A percentile compares a stretch with the other conserved stretches of the same genome.
Conservation (phyloP, 1,284 basidiomycete species). For the Puccinia sorghi region DNA sequence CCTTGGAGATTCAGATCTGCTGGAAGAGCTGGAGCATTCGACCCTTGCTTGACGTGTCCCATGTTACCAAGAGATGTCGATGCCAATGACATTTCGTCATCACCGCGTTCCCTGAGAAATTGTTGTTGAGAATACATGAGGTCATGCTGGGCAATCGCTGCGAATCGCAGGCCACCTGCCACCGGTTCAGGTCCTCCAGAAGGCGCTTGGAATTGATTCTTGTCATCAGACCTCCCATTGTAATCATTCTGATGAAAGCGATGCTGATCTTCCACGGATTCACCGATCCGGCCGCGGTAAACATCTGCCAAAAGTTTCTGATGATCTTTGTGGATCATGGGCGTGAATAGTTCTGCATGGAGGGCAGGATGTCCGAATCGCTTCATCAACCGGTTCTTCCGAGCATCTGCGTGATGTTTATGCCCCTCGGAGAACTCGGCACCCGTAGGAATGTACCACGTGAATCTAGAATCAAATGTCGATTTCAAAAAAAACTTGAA, state of each 20-base stretch:
- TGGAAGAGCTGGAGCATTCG: neutral
- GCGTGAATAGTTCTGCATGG: slow-evolving; percentile 76
- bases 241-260: neutral
- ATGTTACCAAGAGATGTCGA: slow-evolving; percentile 40
- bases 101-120: slow-evolving; percentile 56
- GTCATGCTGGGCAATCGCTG: slow-evolving; percentile 59
- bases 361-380: slow-evolving; percentile 84
- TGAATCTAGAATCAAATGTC: slow-evolving; percentile 71
- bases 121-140: slow-evolving; percentile 54
- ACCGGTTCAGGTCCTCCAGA: slow-evolving; percentile 69
- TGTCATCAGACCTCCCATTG: slow-evolving; percentile 72
- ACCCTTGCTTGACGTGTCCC: neutral
- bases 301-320: slow-evolving; percentile 69
- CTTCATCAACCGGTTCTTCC: slow-evolving; percentile 71
- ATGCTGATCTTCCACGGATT: slow-evolving; percentile 55
- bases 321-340: slow-evolving; percentile 82
- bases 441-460: slow-evolving; percentile 69
- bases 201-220: slow-evolving; percentile 67
- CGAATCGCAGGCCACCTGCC: slow-evolving; percentile 59
- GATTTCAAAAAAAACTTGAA: slow-evolving; percentile 81
- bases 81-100: slow-evolving; percentile 54
- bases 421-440: slow-evolving; percentile 71
- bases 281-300: slow-evolving; percentile 51
- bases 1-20: slow-evolving; percentile 25
- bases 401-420: slow-evolving; percentile 70